These are phyloP conservation scores for Metschnikowia anglica DNA, from an alignment of 805 yeast species.

Conservation along the genomic window DNA sequence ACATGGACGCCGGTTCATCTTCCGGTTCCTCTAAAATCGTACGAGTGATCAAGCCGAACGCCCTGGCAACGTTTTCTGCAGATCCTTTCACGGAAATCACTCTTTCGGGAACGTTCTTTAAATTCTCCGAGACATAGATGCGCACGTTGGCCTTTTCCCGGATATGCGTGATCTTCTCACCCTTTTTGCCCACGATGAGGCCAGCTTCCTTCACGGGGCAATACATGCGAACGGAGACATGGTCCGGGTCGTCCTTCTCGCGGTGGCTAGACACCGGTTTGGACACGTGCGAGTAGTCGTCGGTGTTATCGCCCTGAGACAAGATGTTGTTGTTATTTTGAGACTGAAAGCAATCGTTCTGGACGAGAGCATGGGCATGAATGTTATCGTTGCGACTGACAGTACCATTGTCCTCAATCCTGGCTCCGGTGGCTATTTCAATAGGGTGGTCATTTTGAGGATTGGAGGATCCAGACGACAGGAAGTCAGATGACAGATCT, in stretches of 20 bases:
- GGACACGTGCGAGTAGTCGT: background rate
- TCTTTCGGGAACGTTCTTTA: conserved; percentile 70
- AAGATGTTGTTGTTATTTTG: too few relatives aligned
- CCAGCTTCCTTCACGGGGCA: conserved; percentile 77
- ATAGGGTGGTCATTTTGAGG: too few relatives aligned
- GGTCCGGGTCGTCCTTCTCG: conserved; percentile 54
- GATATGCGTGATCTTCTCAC: conserved; percentile 67
- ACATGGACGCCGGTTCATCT: conserved; percentile 56
- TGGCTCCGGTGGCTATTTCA: too few relatives aligned
- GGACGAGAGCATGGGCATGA: too few relatives aligned
- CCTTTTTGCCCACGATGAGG: conserved; percentile 73
- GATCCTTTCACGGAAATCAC: conserved; percentile 72
- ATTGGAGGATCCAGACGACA: too few relatives aligned
- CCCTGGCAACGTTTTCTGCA: conserved; percentile 76
- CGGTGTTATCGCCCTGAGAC: too few relatives aligned
- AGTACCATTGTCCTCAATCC: too few relatives aligned
- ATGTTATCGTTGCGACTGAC: too few relatives aligned
- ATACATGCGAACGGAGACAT: conserved; percentile 68
- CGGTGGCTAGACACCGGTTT: conserved; percentile 41
- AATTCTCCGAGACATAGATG: conserved; percentile 70
- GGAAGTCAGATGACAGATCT: too few relatives aligned
- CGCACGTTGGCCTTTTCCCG: conserved; percentile 63
- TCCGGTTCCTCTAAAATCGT: conserved; percentile 66
- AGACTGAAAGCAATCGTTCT: too few relatives aligned
- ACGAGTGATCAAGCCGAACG: conserved; percentile 71